Base-by-base conservation (phyloP, 306 rosid genomes). In the Vigna nakashimae region DNA sequence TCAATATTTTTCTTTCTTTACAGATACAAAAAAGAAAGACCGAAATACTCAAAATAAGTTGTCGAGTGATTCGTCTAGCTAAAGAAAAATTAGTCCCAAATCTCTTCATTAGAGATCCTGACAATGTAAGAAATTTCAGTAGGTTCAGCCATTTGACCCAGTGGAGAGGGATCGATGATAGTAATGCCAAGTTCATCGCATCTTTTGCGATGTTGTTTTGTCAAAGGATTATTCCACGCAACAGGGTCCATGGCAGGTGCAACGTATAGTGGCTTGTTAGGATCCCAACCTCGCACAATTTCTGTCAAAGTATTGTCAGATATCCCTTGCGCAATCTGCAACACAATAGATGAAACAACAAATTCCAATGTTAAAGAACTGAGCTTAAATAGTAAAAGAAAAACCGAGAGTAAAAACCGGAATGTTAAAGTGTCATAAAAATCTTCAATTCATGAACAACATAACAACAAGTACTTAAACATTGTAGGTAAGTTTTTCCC, bases 211-310 rank as follows among this genome's bases (percentile, higher is more conserved):
- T 92, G 96, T 36, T 70, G 65, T 62, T 84, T 91, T 0, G 96
- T 92, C 68, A 88, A 85, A 70, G 94, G 91, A 53, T 92, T 90
- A 51, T 76, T 83, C 94, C 97, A 94, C 94, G 87, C 88, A 18
- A 57, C 71, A 30, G 79, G 74, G 84, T 94, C 86, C 94, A 94
- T 92, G 56, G 97, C 85, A 34, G 97, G 96, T 32, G 97, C 98
- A 59, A 90, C 89, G 42, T 84, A 92, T 10, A 94, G 12, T 24
- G 92, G 95, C 80, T 89, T 94, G 63, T 58, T 86, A 80, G 71
- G 82, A 82, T 94, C 91, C 98, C 98, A 94, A 65, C 92, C 87
- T 79, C 92, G 84, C 63, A 89, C 93, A 16, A 87, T 71, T 51
- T 89, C 84, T 14, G 97, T 90, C 63, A 92, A 69, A 60, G 89